These are phyloP conservation scores for Sanguinoderma infundibulare DNA, from an alignment of 1,284 basidiomycete species.

Conservation along the genomic window DNA sequence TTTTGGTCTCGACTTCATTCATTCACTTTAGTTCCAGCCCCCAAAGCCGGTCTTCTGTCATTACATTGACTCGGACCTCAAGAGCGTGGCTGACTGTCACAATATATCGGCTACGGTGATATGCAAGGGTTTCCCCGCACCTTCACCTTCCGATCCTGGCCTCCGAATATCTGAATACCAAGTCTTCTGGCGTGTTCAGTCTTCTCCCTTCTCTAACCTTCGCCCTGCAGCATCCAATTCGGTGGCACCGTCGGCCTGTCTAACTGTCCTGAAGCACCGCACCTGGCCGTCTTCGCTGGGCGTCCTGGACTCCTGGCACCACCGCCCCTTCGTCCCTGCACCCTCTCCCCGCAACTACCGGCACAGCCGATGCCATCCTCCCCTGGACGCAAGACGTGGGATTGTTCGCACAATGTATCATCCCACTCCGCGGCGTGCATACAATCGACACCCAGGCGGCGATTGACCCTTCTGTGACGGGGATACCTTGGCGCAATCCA, in stretches of 20 bases:
- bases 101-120: not conserved
- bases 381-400: constrained; percentile 24
- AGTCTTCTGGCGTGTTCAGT: not conserved
- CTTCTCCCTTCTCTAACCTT: not conserved
- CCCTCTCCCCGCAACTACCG: constrained; percentile 21
- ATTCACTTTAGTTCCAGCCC: not conserved
- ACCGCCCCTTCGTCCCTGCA: constrained; percentile 28
- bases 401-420: too few species aligned
- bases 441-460: too few species aligned
- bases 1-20: not conserved
- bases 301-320: constrained; percentile 29
- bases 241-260: constrained; percentile 31
- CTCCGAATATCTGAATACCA: not conserved
- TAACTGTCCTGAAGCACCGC: constrained; percentile 33
- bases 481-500: too few species aligned
- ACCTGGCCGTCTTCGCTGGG: constrained; percentile 30
- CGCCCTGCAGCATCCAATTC: constrained; percentile 28
- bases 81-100: not conserved
- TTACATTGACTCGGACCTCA: not conserved
- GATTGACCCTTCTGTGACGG: too few species aligned
- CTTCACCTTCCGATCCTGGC: not conserved
- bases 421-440: too few species aligned
- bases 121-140: not conserved
- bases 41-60: not conserved
- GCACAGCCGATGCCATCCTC: constrained; percentile 22